Conservation (phyloP, 495 filamentous ascomycete genomes). For the Oidiodendron maius region DNA sequence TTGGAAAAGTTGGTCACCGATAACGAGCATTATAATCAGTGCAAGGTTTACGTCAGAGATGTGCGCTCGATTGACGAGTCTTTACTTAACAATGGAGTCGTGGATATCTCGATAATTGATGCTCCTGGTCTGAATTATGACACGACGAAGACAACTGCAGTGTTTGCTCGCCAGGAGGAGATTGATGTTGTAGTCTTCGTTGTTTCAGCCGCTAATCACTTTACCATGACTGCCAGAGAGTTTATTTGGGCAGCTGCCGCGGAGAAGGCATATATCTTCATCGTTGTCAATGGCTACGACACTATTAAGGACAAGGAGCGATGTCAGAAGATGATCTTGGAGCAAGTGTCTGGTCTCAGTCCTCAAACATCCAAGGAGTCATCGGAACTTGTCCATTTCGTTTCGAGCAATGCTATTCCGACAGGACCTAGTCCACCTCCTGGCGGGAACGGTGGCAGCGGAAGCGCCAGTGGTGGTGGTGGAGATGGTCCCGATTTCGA, state of each 20-base stretch:
- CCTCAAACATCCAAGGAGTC: conserved; percentile 91
- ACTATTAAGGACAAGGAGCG: conserved; percentile 82
- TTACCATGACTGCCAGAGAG: conserved; percentile 91
- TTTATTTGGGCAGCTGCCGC: conserved; percentile 94
- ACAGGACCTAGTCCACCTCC: conserved; percentile 50
- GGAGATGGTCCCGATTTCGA: conserved; percentile 48
- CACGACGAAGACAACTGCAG: conserved; percentile 91
- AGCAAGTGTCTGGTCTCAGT: conserved; percentile 78
- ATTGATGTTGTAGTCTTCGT: conserved; percentile 99
- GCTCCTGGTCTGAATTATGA: conserved; percentile 93
- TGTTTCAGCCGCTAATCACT: conserved; percentile 94
- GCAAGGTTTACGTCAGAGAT: conserved; percentile 95
- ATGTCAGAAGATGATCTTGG: conserved; percentile 87
- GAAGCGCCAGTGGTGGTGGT: conserved; percentile 52
- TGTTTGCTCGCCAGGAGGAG: conserved; percentile 95
- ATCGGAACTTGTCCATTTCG: conserved; percentile 90
- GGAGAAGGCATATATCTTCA: conserved; percentile 98
- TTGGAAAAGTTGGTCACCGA: conserved; percentile 88
- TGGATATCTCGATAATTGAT: conserved; percentile 96
- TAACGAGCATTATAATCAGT: conserved; percentile 80
- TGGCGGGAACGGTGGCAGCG: conserved; percentile 44
- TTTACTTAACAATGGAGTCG: conserved; percentile 91
- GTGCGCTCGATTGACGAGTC: conserved; percentile 88
- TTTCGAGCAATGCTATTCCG: conserved; percentile 92
- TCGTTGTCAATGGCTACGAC: conserved; percentile 97